phyloP scores from a whole-genome alignment of 2,329 filamentous ascomycete species.

The Botrytis medusae region DNA sequence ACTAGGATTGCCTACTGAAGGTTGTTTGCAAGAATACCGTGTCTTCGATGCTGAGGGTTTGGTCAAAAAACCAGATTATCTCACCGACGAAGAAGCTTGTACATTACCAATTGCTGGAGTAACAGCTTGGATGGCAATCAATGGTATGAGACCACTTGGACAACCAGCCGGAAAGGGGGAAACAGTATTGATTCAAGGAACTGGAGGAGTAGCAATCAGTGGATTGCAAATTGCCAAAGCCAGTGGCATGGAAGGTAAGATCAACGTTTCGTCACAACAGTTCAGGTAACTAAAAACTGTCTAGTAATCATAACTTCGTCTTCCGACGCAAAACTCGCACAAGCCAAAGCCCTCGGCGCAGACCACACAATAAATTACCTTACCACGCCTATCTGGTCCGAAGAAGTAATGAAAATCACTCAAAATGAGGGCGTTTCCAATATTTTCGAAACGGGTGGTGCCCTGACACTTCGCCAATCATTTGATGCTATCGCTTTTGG shows the following conservation, averaged over 20 bases:
- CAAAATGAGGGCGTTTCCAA: conserved; percentile 50
- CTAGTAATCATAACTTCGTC: conserved; percentile 56
- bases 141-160: conserved; percentile 54
- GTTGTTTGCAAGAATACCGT: conserved; percentile 58
- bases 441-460: conserved; percentile 56
- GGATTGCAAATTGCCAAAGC: conserved; percentile 56
- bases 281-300: background rate
- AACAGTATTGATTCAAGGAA: conserved; percentile 54
- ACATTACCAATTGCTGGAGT: conserved; percentile 61
- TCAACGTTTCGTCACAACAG: conserved; percentile 7
- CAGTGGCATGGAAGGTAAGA: conserved; percentile 48
- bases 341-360: conserved; percentile 49
- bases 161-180: conserved; percentile 49
- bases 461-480: conserved; percentile 51
- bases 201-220: conserved; percentile 52
- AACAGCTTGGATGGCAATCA: conserved; percentile 66
- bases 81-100: conserved; percentile 59
- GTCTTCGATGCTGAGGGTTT: conserved; percentile 57
- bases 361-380: conserved; percentile 56
- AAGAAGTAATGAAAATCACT: conserved; percentile 49
- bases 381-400: conserved; percentile 52
- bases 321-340: conserved; percentile 51
- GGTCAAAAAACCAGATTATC: conserved; percentile 55
- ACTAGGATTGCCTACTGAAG: conserved; percentile 64
- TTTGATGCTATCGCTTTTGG: conserved; percentile 56